These are phyloP conservation scores for Hydnum rufescens DNA, from an alignment of 768 basidiomycete genomes.

Conservation along the genomic window DNA sequence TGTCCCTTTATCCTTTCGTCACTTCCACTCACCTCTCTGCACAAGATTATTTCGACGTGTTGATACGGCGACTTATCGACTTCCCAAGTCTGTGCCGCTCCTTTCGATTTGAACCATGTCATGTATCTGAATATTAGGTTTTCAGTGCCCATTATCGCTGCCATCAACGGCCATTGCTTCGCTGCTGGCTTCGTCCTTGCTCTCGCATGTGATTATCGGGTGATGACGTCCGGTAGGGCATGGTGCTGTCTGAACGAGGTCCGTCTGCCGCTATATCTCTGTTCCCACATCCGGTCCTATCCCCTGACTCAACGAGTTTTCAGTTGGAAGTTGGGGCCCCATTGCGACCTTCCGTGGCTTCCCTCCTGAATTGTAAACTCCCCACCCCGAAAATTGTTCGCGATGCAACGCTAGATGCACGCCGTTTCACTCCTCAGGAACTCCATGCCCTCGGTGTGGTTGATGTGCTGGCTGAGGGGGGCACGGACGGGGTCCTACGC, in stretches of 20 bases:
- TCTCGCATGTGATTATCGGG: constrained; percentile 21
- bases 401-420: constrained; percentile 19
- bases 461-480: constrained; percentile 19
- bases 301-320: not conserved
- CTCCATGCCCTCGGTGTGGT: constrained; percentile 17
- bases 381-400: constrained; percentile 17
- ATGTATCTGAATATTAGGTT: not conserved
- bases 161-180: constrained; percentile 21
- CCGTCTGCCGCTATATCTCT: not conserved
- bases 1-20: constrained; percentile 18
- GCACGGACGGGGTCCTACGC: constrained; percentile 9
- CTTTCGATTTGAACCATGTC: not conserved
- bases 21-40: not conserved
- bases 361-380: constrained; percentile 17
- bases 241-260: constrained; percentile 22
- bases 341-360: constrained; percentile 19
- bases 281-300: constrained; percentile 2
- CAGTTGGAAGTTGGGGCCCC: constrained; percentile 21
- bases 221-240: constrained; percentile 2
- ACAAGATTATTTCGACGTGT: constrained; percentile 53
- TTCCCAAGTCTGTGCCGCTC: constrained; percentile 39
- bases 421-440: constrained; percentile 21
- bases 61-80: constrained; percentile 50
- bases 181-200: constrained; percentile 27
- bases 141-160: constrained; percentile 46